phyloP scores from a whole-genome alignment of 2,329 filamentous ascomycete species.

The Scedosporium minutisporum region DNA sequence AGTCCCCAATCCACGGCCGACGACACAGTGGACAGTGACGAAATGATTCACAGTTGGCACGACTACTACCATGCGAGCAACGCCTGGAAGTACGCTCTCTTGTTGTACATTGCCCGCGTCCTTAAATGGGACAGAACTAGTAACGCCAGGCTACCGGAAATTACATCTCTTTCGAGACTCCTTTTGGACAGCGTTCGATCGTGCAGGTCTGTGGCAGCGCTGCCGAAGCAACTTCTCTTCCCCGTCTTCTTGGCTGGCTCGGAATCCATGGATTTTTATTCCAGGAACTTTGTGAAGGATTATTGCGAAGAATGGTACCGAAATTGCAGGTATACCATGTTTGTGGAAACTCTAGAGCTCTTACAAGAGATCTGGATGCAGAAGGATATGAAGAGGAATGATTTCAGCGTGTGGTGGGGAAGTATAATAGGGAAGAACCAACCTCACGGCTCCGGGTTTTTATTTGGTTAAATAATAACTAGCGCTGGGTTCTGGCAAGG shows the following conservation, averaged over 20 bases:
- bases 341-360: conserved; percentile 6
- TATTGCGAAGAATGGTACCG: conserved; percentile 9
- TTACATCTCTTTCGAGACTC: conserved; percentile 2
- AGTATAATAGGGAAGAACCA: neutral
- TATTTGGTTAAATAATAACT: no score
- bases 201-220: conserved; percentile 4
- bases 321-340: conserved; percentile 9
- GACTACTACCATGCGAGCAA: conserved; percentile 7
- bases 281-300: conserved; percentile 6
- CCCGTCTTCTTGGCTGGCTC: conserved; percentile 3
- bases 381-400: neutral
- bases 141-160: neutral
- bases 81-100: conserved; percentile 7
- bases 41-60: conserved; percentile 5
- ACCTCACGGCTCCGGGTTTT: no score
- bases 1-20: no score
- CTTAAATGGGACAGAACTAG: conserved; percentile 7
- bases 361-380: conserved; percentile 7
- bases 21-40: neutral
- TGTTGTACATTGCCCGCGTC: conserved; percentile 7
- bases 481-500: no score
- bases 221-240: conserved; percentile 7
- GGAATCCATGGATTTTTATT: conserved; percentile 7
- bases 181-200: conserved; percentile 7
- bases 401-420: conserved; percentile 9